Evolutionary conservation across 352 stramenopile species (phyloP), one percentile per base, ranked within the genome.

Genomic region (Elongisporangium undulatum): DNA sequence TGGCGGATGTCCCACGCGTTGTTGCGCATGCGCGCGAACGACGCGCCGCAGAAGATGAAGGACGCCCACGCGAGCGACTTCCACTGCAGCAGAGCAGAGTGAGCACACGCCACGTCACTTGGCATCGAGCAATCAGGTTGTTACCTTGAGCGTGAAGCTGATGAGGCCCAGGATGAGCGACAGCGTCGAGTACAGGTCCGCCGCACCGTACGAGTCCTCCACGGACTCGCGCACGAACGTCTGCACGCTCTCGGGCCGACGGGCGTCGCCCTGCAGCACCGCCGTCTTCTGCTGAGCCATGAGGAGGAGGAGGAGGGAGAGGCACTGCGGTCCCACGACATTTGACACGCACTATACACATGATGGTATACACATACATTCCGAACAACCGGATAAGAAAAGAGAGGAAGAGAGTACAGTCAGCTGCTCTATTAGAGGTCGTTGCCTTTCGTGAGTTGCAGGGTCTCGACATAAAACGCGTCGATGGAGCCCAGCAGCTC

Each of bases 91-190:
- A 22, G 12, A 1, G 29, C 22, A 53, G 21, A 22, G 24, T 45
- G 17, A 38, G 19, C 56, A 26, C n/a, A n/a, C n/a, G n/a, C n/a
- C n/a, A n/a, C n/a, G n/a, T n/a, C n/a, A n/a, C n/a, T n/a, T n/a
- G n/a, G n/a, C n/a, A n/a, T n/a, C n/a, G n/a, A n/a, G n/a, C n/a
- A n/a, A n/a, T n/a, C n/a, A 24, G 0, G 45, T 62, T 49, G 56
- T 19, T 57, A 92, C 82, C 74, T 86, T 88, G 66, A 87, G 62
- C 29, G 64, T 82, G 72, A 92, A 90, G 56, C 67, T 76, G 22
- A 72, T 51, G 55, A 84, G 69, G 34, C 79, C 82, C 54, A 79
- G 62, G 8, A 89, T 50, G 45, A 92, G 72, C 60, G 82, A 89
- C 55, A 89, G 65, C 45, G 71, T 72, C 59, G 77, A 83, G 76